Base-by-base conservation (phyloP, 208 protist species). In the Acanthamoeba divionensis region DNA sequence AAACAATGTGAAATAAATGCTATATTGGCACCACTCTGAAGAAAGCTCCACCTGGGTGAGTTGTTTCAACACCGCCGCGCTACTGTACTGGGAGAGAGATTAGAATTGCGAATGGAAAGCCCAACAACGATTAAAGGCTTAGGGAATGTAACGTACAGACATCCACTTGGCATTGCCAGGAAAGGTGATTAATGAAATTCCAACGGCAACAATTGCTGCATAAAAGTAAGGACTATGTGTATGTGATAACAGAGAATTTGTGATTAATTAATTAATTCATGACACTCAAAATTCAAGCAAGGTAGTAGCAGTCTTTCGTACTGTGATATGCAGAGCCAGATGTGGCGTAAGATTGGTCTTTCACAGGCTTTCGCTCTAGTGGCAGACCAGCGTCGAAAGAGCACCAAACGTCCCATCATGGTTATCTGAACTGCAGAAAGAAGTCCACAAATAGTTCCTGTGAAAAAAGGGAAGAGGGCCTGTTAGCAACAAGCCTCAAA, bases 151-250 rank as follows among this genome's bases (percentile, higher is more conserved):
- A 60, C 73, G 38, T 69, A 88, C 79, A 54, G 79, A 88, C 21
- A 88, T 33, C 24, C 47, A 88, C 38, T 47, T 54, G 38, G 13
- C 47, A 33, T 71, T 71, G 50, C 57, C 79, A 21, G 79, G 79
- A 60, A 88, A 88, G 2, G 79, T 88, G 7, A 88, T 5, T 13
- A 69, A 1, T 15, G 55, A 54, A 12, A 60, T 88, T 21, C 57
- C 52, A 3, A 65, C 12, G 3, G 57, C 79, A 38, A 88, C 79
- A 1, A 41, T 57, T n/a, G 55, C 57, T n/a, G 38, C 52, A 21
- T 88, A 88, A 13, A 47, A 71, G 57, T 88, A 88, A 2, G 79
- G 79, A n/a, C 79, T 88, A 55, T 31, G 24, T n/a, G 48, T 18
- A 44, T 63, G 7, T n/a, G 36, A 0, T 21, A 2, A 50, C 1